Conservation (phyloP, 139 green algal species). For the Asterochloris sp. region DNA sequence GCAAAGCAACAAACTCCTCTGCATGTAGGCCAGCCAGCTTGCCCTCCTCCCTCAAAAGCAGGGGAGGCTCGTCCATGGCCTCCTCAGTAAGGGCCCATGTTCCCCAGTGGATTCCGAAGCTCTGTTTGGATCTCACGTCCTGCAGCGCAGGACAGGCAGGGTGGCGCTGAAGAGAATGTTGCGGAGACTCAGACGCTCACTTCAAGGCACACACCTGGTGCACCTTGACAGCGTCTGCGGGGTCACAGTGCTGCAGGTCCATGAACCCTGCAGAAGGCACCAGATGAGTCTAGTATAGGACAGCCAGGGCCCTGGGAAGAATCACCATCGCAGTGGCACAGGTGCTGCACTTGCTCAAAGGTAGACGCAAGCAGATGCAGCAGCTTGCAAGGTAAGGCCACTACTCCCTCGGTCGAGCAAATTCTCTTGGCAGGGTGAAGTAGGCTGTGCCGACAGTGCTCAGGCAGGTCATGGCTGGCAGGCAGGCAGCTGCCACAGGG, state of each 20-base stretch:
- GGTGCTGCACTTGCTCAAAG: not conserved
- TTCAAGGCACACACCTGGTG: conserved; percentile 25
- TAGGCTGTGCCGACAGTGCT: not conserved
- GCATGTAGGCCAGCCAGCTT: conserved; percentile 21
- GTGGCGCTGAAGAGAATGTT: not conserved
- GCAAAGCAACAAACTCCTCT: conserved; percentile 49
- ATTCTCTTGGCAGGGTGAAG: not conserved
- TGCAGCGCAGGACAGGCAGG: not conserved
- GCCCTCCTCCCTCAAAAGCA: conserved; percentile 24
- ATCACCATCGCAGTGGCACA: not conserved
- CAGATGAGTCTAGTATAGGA: not conserved
- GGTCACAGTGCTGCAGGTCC: conserved; percentile 56
- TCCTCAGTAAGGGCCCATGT: conserved; percentile 63
- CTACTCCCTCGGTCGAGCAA: not conserved
- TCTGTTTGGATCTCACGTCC: conserved; percentile 41
- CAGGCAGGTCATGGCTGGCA: not conserved
- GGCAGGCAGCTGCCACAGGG: not conserved
- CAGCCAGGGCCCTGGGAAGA: not conserved
- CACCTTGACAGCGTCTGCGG: conserved; percentile 67
- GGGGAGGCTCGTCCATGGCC: conserved; percentile 63
- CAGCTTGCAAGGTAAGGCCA: not conserved
- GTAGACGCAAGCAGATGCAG: not conserved
- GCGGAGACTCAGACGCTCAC: not conserved
- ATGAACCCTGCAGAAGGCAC: conserved; percentile 34
- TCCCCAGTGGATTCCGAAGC: conserved; percentile 63